Base-by-base conservation (phyloP, 371 early-diverging fungal species). In the Fennellomyces sp. region DNA sequence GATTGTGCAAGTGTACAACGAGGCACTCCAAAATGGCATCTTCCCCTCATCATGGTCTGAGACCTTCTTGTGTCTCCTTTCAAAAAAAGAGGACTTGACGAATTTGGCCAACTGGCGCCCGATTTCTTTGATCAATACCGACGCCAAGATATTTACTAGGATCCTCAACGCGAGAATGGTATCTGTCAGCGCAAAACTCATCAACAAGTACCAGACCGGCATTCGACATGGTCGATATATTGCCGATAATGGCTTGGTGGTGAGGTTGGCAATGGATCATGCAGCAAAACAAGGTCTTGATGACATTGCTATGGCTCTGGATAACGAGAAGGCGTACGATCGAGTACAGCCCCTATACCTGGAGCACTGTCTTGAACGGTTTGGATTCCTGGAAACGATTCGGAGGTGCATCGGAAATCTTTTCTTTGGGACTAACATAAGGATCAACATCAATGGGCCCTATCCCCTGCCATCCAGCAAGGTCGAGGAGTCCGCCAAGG, bases 101-200 rank as follows among this genome's bases (percentile, higher is more conserved):
- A 28, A 10, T 3, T 39, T 72, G 8, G 47, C 50, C 2, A 72
- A 68, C 53, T 72, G 72, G 66, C 29, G 68, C 7, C 72, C 68
- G 11, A 55, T 72, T 0, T 61, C 62, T 2, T 35, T 62, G 3
- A 62, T 62, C 28, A 62, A 62, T 39, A 27, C 21, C 4, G 56
- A 62, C 25, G 63, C 63, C 2, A 62, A 62, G 31, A 12, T 56
- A n/a, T 62, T 62, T 42, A 62, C 56, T 3, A 47, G 39, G 26
- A 13, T 48, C 8, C 41, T 66, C 6, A 56, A 56, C 6, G 64
- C 28, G 7, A 35, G 63, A 17, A 1, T 56, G n/a, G 11, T 21
- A 8, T 0, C 7, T 29, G 5, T 17, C 0, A 25, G 17, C 2
- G 8, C 3, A 3, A 15, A 30, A 2, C 2, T 62, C 7, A 62